Base-by-base conservation (phyloP, 257 asterid genomes). In the Plantago ovata region DNA sequence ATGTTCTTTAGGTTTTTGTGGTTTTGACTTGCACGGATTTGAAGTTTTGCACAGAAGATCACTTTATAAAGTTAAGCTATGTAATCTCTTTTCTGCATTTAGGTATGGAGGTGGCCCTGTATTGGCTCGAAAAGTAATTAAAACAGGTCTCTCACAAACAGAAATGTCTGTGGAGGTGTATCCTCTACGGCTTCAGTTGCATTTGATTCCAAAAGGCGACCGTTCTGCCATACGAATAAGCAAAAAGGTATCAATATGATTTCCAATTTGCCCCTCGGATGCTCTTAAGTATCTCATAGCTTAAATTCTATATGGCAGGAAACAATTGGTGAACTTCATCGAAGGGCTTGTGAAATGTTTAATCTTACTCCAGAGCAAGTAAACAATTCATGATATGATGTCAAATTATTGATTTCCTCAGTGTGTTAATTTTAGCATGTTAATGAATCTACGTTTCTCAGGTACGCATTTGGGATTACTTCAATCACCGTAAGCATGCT, bases 21-120 rank as follows among this genome's bases (percentile, higher is more conserved):
- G n/a, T n/a, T n/a, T n/a, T n/a, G n/a, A n/a, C n/a, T n/a, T n/a
- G n/a, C n/a, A n/a, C n/a, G n/a, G 59, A 50, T 49, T 38, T 39
- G 2, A n/a, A 19, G 51, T 24, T 40, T 43, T 40, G 32, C 22
- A 28, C 60, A 24, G 32, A 24, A 24, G 32, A 24, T 24, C 32
- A 45, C 49, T 61, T 18, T 42, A 54, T 57, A 39, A 46, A 56
- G 43, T 39, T 16, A 32, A 28, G 19, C 62, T 57, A 66, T 67
- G 41, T 62, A n/a, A 56, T 58, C 32, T 66, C 33, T 67, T 65
- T 80, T 70, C 56, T 79, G 71, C 55, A 69, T 60, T 64, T 79
- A 93, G 98, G 98, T 93, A 93, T 68, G 96, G 87, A 49, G 98
- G 98, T 46, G 98, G 97, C 64, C 98, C 98, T 60, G 56, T 82